phyloP scores from a whole-genome alignment of 1,284 basidiomycete species.

The Apiotrichum mycotoxinovorans region DNA sequence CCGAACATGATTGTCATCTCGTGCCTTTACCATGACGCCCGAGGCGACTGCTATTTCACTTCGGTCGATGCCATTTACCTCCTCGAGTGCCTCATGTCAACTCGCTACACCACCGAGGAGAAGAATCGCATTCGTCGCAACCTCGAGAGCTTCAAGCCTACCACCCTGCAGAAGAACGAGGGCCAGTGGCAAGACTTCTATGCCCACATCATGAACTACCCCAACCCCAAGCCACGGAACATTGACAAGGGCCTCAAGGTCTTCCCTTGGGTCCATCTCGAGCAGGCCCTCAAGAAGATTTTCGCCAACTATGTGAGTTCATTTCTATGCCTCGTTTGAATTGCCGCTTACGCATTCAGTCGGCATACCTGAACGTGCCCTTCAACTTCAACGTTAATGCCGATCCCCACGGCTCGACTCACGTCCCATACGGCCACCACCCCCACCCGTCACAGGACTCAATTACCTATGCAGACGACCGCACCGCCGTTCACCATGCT shows the following conservation, averaged over 20 bases:
- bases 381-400: constrained; percentile 4
- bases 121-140: constrained; percentile 94
- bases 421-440: constrained; percentile 12
- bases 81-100: constrained; percentile 79
- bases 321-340: too few relatives aligned
- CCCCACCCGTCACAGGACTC: constrained; percentile 6
- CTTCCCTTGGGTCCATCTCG: constrained; percentile 83
- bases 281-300: constrained; percentile 82
- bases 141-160: constrained; percentile 84
- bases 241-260: constrained; percentile 99
- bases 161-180: constrained; percentile 84
- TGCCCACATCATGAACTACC: constrained; percentile 91
- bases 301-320: constrained; percentile 87
- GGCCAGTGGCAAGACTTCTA: constrained; percentile 61
- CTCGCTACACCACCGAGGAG: constrained; percentile 85
- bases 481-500: constrained; percentile 1
- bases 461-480: constrained; percentile 13
- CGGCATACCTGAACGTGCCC: constrained; percentile 6
- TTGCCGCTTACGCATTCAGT: background rate
- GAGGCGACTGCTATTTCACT: constrained; percentile 77
- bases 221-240: constrained; percentile 86
- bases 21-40: constrained; percentile 82
- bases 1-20: constrained; percentile 58
- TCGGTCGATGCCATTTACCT: constrained; percentile 94
- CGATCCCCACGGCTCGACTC: background rate